Evolutionary conservation across 2,329 filamentous ascomycete species (phyloP).

Genomic region (Xylariaceae sp.): DNA sequence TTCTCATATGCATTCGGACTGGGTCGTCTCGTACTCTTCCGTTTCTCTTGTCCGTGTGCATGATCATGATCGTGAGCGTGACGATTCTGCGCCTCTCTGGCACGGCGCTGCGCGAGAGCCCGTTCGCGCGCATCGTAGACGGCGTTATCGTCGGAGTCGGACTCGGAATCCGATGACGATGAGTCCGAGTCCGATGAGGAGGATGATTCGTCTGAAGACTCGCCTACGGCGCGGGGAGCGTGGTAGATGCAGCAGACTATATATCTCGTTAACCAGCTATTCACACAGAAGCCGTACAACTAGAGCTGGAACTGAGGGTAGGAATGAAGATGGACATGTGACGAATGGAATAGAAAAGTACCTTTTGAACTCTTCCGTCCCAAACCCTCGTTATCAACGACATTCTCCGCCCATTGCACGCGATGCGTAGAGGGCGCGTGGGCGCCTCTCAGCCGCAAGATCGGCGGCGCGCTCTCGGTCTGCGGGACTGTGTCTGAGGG

Average conservation of each 20-base stretch:
- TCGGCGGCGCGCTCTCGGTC: conserved; percentile 25
- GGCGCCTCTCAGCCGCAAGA: conserved; percentile 50
- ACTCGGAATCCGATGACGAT: conserved; percentile 42
- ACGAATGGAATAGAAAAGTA: conserved; percentile 34
- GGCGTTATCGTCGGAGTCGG: conserved; percentile 18
- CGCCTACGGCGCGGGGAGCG: conserved; percentile 71
- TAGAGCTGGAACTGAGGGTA: too few species aligned
- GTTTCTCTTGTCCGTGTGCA: conserved; percentile 5
- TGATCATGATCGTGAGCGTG: conserved; percentile 24
- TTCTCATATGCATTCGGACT: conserved; percentile 82
- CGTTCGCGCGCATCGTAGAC: conserved; percentile 27
- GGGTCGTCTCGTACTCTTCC: conserved; percentile 27
- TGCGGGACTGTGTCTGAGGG: conserved; percentile 25
- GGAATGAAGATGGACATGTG: not conserved
- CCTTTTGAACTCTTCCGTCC: conserved; percentile 94
- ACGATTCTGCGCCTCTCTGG: conserved; percentile 26
- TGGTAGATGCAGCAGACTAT: conserved; percentile 99
- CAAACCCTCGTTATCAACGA: conserved; percentile 92
- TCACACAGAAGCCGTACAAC: too few species aligned
- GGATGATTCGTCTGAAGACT: conserved; percentile 58
- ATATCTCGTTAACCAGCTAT: conserved; percentile 1
- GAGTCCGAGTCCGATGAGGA: conserved; percentile 36
- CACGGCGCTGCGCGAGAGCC: conserved; percentile 24
- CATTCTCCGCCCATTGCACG: conserved; percentile 89
- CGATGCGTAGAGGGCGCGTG: conserved; percentile 47